Evolutionary conservation across 805 yeast genomes (phyloP), one percentile per base, ranked within the genome.

Genomic region (Teunomyces aglyptinius): DNA sequence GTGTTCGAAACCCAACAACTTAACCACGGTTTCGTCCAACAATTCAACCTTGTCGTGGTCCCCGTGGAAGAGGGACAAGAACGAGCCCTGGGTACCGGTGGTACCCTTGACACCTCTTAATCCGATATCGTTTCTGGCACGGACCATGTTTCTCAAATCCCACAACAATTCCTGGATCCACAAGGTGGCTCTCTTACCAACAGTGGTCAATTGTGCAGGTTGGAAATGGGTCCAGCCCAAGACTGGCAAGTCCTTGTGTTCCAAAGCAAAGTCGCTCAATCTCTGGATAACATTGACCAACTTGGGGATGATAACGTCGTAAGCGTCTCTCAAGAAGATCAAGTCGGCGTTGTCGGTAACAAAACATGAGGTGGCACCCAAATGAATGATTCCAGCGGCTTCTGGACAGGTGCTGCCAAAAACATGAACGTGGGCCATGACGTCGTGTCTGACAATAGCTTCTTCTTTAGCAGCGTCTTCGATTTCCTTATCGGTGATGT

Each of bases 221-320:
- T 94, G 99, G 82, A 94, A 94, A 71, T 94, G 99, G 48, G 99
- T 94, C 98, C 98, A 94, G 29, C 99, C 99, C 55, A 94, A 79
- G 38, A 91, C 97, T 31, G 99, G 98, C 70, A 91, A 70, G 68
- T 94, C 98, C 75, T 94, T 94, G 78, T 92, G 82, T 68, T 87
- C 82, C 53, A 89, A 65, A 39, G 99, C 98, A 68, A 94, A 94
- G 65, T 86, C 75, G 49, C 89, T 71, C 65, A 94, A 77, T 70
- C 96, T 82, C 77, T 91, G 86, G 59, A 94, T 94, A 55, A 94
- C 98, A 60, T 94, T 94, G 59, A 90, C 98, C 58, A 94, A 80
- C 71, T 94, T 94, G 53, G 96, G 97, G 65, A 94, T 90, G 59
- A 94, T 72, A 32, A 94, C 70, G 59, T 94, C 99, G 64, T 90